Conservation (phyloP, 805 yeast species). For the Suhomyces sp. region DNA sequence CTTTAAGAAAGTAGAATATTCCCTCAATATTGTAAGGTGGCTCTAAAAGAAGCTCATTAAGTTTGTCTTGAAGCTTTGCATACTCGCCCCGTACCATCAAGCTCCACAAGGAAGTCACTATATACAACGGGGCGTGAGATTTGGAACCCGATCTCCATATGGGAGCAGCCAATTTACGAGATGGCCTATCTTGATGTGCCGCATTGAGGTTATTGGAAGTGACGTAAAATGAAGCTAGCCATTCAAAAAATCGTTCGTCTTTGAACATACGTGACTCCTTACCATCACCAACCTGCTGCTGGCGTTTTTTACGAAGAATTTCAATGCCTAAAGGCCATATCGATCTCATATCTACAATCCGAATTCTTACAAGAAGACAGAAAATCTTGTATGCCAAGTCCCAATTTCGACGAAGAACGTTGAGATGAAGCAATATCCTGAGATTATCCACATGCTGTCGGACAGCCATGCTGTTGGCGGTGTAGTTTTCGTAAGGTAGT, state of each 20-base stretch:
- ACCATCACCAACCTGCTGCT: not conserved
- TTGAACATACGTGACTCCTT: conserved; percentile 9
- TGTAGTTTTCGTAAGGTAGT: conserved; percentile 9
- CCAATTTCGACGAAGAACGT: conserved; percentile 53
- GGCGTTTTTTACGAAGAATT: conserved; percentile 33
- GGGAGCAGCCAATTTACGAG: conserved; percentile 25
- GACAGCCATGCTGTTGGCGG: conserved; percentile 4
- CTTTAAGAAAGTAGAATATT: conserved; percentile 34
- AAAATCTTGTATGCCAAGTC: conserved; percentile 51
- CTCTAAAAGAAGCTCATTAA: conserved; percentile 36
- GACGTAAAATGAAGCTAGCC: conserved; percentile 32
- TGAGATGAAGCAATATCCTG: conserved; percentile 46
- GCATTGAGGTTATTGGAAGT: conserved; percentile 10
- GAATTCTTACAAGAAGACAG: conserved; percentile 46
- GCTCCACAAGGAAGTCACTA: conserved; percentile 42
- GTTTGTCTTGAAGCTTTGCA: conserved; percentile 28
- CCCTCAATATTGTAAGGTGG: conserved; percentile 46
- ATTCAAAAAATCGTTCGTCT: conserved; percentile 34
- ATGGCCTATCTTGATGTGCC: conserved; percentile 3
- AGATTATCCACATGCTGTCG: conserved; percentile 34
- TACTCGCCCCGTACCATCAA: conserved; percentile 35
- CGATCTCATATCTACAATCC: conserved; percentile 49
- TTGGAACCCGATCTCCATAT: conserved; percentile 40
- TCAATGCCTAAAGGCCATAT: conserved; percentile 67
- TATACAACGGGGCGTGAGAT: conserved; percentile 41